phyloP scores from a whole-genome alignment of 768 basidiomycete genomes.

The Russula foetens region DNA sequence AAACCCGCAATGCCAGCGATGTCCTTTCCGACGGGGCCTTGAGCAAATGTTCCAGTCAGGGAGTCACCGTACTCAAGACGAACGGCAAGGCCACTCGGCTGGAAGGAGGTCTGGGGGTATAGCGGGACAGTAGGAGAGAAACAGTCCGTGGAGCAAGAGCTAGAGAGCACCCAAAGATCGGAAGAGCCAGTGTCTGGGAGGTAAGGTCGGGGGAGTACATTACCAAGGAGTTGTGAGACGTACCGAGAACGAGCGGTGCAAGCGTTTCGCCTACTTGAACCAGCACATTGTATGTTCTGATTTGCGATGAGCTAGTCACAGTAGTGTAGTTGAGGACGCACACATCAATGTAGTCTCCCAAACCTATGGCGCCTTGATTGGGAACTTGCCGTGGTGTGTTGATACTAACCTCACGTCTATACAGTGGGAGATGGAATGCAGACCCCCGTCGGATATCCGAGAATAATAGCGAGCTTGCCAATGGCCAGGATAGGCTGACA shows the following conservation, averaged over 20 bases:
- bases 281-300: constrained; percentile 57
- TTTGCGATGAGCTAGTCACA: not conserved
- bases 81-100: constrained; percentile 38
- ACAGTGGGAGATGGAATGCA: constrained; percentile 10
- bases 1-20: constrained; percentile 47
- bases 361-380: constrained; percentile 33
- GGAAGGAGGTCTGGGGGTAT: constrained; percentile 45
- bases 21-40: constrained; percentile 56
- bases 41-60: constrained; percentile 56
- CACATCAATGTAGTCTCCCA: constrained; percentile 60
- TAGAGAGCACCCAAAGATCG: constrained; percentile 66
- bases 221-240: constrained; percentile 9
- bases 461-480: not conserved
- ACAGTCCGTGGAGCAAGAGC: constrained; percentile 40
- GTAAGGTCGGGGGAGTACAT: not conserved
- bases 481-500: not conserved
- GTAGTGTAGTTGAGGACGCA: constrained; percentile 27
- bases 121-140: constrained; percentile 33
- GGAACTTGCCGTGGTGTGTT: not conserved
- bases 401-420: not conserved
- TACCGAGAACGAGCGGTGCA: constrained; percentile 56
- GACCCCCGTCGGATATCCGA: not conserved
- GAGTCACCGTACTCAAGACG: constrained; percentile 65
- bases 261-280: constrained; percentile 45
- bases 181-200: constrained; percentile 68